Conservation (phyloP, 306 rosid species). For the Begonia peltatifolia region DNA sequence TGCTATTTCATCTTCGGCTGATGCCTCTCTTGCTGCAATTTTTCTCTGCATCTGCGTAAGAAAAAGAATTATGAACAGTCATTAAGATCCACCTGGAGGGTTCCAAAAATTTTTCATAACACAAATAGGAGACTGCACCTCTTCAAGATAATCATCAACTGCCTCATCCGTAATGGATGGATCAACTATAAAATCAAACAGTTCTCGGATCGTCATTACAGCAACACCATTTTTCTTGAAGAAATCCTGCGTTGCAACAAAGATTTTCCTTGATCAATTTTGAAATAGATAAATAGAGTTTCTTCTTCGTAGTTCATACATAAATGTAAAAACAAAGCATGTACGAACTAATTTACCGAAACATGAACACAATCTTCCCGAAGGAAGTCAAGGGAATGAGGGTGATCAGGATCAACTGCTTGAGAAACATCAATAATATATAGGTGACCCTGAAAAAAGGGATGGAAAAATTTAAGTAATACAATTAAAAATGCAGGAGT, state of each 20-base stretch:
- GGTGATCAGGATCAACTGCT: constrained; percentile 86
- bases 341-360: constrained; percentile 34
- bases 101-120: background rate
- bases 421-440: constrained; percentile 90
- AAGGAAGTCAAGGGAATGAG: constrained; percentile 71
- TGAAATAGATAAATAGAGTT: background rate
- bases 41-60: constrained; percentile 46
- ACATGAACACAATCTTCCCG: constrained; percentile 70
- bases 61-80: background rate
- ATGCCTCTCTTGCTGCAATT: constrained; percentile 37
- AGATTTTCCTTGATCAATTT: background rate
- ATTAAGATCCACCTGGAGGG: background rate
- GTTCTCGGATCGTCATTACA: constrained; percentile 68
- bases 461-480: background rate
- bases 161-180: constrained; percentile 61
- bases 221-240: constrained; percentile 84
- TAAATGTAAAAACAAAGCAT: background rate
- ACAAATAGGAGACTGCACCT: constrained; percentile 26
- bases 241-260: constrained; percentile 48
- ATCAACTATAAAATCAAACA: constrained; percentile 85
- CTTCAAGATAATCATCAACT: constrained; percentile 67
- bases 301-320: background rate
- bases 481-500: background rate
- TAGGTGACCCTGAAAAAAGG: constrained; percentile 58
- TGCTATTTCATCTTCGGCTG: constrained; percentile 75